Percentiles rank a stretch among this genome's conserved stretches.
phyloP scores from a whole-genome alignment of 768 basidiomycete genomes.

The Amyloporia xantha region DNA sequence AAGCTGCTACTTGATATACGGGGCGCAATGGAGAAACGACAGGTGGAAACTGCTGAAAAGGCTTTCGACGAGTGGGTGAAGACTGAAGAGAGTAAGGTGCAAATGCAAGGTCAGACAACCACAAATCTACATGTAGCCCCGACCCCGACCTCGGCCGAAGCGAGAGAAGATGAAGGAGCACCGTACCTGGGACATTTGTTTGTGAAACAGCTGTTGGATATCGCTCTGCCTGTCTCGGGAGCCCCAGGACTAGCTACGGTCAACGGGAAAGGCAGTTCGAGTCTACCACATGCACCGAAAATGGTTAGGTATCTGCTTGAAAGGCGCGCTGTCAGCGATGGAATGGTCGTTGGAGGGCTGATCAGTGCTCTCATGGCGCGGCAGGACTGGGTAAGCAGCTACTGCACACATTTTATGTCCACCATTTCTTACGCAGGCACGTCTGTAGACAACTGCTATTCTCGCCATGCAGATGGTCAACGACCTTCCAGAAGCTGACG shows the following conservation, averaged over 20 bases:
- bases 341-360: constrained; percentile 58
- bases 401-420: not conserved
- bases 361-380: constrained; percentile 44
- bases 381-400: constrained; percentile 58
- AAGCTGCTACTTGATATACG: constrained; percentile 35
- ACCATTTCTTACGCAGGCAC: not conserved
- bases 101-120: not conserved
- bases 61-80: constrained; percentile 46
- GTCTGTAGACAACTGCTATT: constrained; percentile 31
- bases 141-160: too few species aligned
- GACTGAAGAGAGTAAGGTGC: not conserved
- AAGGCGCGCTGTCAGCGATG: constrained; percentile 45
- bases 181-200: constrained; percentile 38
- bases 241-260: too few species aligned
- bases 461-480: constrained; percentile 46
- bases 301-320: constrained; percentile 54
- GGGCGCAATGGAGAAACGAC: constrained; percentile 34
- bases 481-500: constrained; percentile 61
- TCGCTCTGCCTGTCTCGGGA: constrained; percentile 38
- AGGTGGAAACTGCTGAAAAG: constrained; percentile 46
- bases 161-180: not conserved
- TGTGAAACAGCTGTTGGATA: constrained; percentile 50
- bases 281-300: constrained; percentile 44
- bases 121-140: not conserved
- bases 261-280: not conserved